Conservation (phyloP, 202 grass and related monocot species). For the Setaria viridis region DNA sequence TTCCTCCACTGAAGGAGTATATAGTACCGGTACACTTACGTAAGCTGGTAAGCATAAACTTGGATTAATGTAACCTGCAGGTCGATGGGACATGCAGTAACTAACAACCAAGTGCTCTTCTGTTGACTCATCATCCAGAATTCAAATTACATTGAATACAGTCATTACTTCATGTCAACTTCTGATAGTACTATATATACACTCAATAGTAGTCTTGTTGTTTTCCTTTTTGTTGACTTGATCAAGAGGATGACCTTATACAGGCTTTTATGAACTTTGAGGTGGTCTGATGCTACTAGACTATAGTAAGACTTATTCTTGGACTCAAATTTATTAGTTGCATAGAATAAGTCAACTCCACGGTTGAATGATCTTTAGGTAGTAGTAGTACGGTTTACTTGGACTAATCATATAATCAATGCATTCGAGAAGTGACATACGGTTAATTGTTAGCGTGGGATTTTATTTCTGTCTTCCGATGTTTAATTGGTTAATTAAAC, state of each 20-base stretch:
- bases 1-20: neutral
- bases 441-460: neutral
- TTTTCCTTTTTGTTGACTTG: conserved; percentile 15
- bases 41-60: neutral
- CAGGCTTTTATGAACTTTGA: conserved; percentile 31
- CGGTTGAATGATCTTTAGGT: conserved; percentile 22
- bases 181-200: neutral
- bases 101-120: neutral
- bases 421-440: neutral
- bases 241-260: neutral
- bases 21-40: neutral
- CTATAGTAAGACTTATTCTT: conserved; percentile 7
- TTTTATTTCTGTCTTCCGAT: neutral
- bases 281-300: neutral
- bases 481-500: neutral
- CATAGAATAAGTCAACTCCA: conserved; percentile 9
- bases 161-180: conserved; percentile 4
- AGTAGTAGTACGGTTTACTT: conserved; percentile 14
- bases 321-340: conserved; percentile 23
- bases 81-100: neutral
- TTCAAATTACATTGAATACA: neutral
- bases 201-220: neutral
- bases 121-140: neutral
- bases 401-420: conserved; percentile 23
- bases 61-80: neutral